A percentile compares a stretch with the other conserved stretches of the same genome.
Evolutionary conservation across 2,329 filamentous ascomycete species (phyloP).

Genomic region (Diaporthe sp.): DNA sequence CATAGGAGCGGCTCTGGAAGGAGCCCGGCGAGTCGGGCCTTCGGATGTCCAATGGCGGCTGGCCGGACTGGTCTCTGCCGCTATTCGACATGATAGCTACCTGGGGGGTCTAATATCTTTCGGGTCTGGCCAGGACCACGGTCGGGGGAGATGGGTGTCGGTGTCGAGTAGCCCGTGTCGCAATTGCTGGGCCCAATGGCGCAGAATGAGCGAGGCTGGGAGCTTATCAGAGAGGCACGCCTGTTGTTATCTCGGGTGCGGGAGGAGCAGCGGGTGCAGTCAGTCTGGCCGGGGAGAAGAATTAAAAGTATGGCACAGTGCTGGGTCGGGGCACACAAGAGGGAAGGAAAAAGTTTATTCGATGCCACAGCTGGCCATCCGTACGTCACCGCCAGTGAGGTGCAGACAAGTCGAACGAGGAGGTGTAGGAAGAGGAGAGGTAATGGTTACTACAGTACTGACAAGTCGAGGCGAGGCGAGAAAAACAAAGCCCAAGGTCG

Average conservation of each 20-base stretch:
- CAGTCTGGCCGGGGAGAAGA: constrained; percentile 12
- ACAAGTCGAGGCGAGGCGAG: neutral
- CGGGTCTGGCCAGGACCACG: neutral
- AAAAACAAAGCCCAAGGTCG: constrained; percentile 16
- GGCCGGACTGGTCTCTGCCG: constrained; percentile 45
- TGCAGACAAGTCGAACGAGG: constrained; percentile 4
- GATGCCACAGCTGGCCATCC: neutral
- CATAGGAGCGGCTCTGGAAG: constrained; percentile 58
- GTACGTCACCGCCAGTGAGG: constrained; percentile 31
- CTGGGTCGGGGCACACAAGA: constrained; percentile 9
- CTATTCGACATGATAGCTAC: constrained; percentile 45
- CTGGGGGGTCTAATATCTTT: constrained; percentile 1
- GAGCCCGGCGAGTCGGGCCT: constrained; percentile 63
- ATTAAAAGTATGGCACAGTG: constrained; percentile 23
- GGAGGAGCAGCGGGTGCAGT: neutral
- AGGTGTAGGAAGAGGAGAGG: neutral
- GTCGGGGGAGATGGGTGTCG: neutral
- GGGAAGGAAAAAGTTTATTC: constrained; percentile 10
- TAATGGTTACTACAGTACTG: no score
- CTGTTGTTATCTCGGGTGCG: constrained; percentile 13
- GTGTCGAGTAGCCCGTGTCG: constrained; percentile 18
- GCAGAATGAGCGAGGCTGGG: constrained; percentile 22
- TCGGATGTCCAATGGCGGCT: constrained; percentile 52
- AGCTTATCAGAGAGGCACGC: constrained; percentile 30
- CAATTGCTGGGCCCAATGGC: constrained; percentile 21